Base-by-base conservation (phyloP, 257 asterid genomes). In the Mentha longifolia region DNA sequence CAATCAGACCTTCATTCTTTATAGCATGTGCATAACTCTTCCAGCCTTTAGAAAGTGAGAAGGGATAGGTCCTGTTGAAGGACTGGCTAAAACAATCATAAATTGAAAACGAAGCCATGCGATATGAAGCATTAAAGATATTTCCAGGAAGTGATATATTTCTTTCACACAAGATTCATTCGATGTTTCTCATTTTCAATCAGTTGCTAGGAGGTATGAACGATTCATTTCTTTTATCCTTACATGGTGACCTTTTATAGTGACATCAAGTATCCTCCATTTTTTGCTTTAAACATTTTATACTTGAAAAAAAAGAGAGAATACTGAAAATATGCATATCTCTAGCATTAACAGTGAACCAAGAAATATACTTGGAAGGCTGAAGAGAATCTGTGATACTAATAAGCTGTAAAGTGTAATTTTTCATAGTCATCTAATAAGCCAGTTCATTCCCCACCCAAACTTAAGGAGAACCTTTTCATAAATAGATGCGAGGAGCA, bases 1-100 rank as follows among this genome's bases (percentile, higher is more conserved):
- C 76, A 30, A 61, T 77, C 39, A 78, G 84, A 7, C 87, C 86
- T 19, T 82, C 80, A 72, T 82, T 83, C 81, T 84, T 83, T 55
- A 87, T 69, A 46, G 91, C 93, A 74, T 81, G 80, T 19, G 77
- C 77, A 65, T 14, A 80, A 74, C 62, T 77, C 31, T 85, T 62
- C 83, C 96, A 49, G 86, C 88, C 81, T 80, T 85, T 19, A 73
- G 81, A 55, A 82, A 77, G 76, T 85, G 92, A 52, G 70, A 76
- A 72, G 88, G n/a, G 19, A 57, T 86, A 4, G 89, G 85, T 57
- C 90, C 87, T 2, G 89, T 75, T 41, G 85, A 74, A 28, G 88
- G 80, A 77, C 91, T 83, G 84, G 69, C 28, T 47, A 35, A 13
- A 58, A 65, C 5, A 62, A 72, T 35, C 51, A 64, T 12, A 76